phyloP scores from a whole-genome alignment of 2,329 filamentous ascomycete genomes.

The Diplodia seriata region DNA sequence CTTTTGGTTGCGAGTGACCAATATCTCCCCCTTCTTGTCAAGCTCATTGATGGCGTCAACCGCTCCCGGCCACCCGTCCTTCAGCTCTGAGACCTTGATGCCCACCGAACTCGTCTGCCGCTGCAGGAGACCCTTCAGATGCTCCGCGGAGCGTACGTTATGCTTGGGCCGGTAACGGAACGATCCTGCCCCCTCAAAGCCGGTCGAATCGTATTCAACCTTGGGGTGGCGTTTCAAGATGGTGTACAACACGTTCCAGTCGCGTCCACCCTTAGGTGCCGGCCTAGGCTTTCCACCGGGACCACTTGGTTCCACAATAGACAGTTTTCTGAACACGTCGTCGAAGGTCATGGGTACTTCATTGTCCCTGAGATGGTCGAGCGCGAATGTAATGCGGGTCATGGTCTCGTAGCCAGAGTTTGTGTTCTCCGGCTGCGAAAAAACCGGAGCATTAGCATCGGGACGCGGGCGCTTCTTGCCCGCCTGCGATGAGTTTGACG shows the following conservation, averaged over 20 bases:
- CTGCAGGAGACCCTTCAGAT: conserved; percentile 82
- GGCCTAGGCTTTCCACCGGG: conserved; percentile 58
- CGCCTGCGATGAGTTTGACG: conserved; percentile 47
- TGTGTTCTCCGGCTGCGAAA: conserved; percentile 78
- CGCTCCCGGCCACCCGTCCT: conserved; percentile 93
- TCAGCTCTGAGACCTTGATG: conserved; percentile 85
- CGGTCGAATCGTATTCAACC: conserved; percentile 62
- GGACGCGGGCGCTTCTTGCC: conserved; percentile 65
- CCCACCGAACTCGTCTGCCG: conserved; percentile 80
- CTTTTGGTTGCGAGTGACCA: conserved; percentile 91
- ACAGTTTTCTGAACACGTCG: conserved; percentile 82
- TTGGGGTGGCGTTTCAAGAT: conserved; percentile 72
- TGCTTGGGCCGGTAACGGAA: conserved; percentile 86
- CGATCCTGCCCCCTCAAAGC: conserved; percentile 73
- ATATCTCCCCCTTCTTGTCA: conserved; percentile 77
- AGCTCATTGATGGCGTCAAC: conserved; percentile 78
- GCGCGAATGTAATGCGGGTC: conserved; percentile 86
- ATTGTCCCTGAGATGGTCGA: conserved; percentile 72
- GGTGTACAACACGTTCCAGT: conserved; percentile 60
- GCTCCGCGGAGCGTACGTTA: conserved; percentile 77
- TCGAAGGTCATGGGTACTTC: conserved; percentile 63
- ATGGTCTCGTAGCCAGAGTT: conserved; percentile 80
- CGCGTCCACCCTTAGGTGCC: conserved; percentile 18
- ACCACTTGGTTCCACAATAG: conserved; percentile 67
- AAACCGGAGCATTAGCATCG: conserved; percentile 61